phyloP scores from a whole-genome alignment of 805 yeast species.

The Nakazawaea wyomingensis region DNA sequence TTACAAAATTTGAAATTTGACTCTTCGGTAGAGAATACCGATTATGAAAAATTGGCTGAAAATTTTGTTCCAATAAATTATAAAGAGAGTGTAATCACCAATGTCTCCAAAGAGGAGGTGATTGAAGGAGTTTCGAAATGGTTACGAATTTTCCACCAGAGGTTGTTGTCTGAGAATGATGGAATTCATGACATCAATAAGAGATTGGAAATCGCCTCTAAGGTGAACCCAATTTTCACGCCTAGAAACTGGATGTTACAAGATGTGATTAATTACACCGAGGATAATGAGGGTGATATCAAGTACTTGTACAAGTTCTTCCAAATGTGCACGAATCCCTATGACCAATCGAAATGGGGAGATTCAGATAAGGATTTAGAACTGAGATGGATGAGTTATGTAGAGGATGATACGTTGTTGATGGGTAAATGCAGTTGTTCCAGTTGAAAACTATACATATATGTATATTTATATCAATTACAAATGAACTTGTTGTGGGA shows the following conservation, averaged over 20 bases:
- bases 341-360: constrained; percentile 64
- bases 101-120: constrained; percentile 33
- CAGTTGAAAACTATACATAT: constrained; percentile 18
- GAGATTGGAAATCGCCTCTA: constrained; percentile 37
- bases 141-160: constrained; percentile 42
- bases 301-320: constrained; percentile 54
- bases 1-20: constrained; percentile 49
- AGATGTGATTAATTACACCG: constrained; percentile 62
- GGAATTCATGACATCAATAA: constrained; percentile 30
- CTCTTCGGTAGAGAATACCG: constrained; percentile 20
- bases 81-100: constrained; percentile 21
- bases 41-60: constrained; percentile 23
- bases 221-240: constrained; percentile 69
- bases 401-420: constrained; percentile 39
- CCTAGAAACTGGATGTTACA: constrained; percentile 86
- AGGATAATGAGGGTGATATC: constrained; percentile 46
- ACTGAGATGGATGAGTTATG: constrained; percentile 48
- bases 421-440: constrained; percentile 80
- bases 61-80: constrained; percentile 25
- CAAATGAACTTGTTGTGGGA: neutral
- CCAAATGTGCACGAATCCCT: constrained; percentile 74
- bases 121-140: constrained; percentile 40
- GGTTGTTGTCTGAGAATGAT: constrained; percentile 36
- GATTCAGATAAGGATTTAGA: constrained; percentile 55
- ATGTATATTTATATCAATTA: too few relatives aligned